These are phyloP conservation scores for Emydomyces testavorans DNA, from an alignment of 2,329 filamentous ascomycete species.

Conservation along the genomic window DNA sequence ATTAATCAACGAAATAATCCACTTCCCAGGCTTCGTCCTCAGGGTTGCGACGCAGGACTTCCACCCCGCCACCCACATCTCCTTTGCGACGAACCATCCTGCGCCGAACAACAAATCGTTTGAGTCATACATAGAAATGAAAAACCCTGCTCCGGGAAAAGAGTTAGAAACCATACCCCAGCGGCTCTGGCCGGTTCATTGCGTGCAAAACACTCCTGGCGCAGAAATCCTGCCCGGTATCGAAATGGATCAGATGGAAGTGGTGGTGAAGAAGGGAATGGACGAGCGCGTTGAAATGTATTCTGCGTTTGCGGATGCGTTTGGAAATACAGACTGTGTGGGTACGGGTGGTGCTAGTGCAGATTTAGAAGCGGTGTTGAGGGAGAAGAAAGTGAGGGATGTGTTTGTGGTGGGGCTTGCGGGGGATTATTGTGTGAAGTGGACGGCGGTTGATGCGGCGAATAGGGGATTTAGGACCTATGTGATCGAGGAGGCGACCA, in stretches of 20 bases:
- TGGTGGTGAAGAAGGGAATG: constrained; percentile 65
- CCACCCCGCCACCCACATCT: constrained; percentile 73
- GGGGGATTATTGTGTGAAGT: constrained; percentile 78
- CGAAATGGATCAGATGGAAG: constrained; percentile 47
- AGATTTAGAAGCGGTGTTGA: constrained; percentile 51
- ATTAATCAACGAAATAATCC: constrained; percentile 62
- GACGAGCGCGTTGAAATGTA: constrained; percentile 78
- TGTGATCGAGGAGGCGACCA: constrained; percentile 68
- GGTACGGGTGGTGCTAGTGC: constrained; percentile 35
- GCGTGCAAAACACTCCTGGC: constrained; percentile 62
- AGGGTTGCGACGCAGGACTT: constrained; percentile 86
- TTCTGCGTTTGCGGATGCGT: constrained; percentile 76
- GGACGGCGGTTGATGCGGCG: constrained; percentile 65
- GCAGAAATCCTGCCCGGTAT: constrained; percentile 65
- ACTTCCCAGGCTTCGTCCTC: constrained; percentile 53
- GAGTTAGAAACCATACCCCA: constrained; percentile 51
- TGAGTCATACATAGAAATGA: constrained; percentile 51
- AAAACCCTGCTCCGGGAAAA: constrained; percentile 39
- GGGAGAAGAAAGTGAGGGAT: constrained; percentile 52
- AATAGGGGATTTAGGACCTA: constrained; percentile 65
- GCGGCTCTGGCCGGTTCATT: constrained; percentile 82
- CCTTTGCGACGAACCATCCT: constrained; percentile 71
- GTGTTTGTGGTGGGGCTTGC: constrained; percentile 81
- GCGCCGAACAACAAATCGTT: constrained; percentile 55
- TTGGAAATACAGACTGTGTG: constrained; percentile 39